A percentile compares a stretch with the other conserved stretches of the same genome.
Evolutionary conservation across 2,329 filamentous ascomycete genomes (phyloP).

Genomic region (Neurospora sp.): DNA sequence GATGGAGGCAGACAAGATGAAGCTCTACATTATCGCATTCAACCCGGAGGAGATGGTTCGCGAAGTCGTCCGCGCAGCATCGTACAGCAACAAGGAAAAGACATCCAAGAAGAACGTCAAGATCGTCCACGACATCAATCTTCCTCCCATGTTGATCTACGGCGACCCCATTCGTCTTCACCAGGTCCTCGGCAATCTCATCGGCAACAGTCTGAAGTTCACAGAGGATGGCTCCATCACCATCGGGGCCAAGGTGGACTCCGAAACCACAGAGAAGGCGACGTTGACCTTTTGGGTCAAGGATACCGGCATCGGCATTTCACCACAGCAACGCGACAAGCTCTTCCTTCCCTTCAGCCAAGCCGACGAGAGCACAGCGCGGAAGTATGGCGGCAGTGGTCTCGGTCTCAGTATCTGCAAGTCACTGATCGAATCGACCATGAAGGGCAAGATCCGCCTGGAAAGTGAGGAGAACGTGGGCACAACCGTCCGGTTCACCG

Average conservation of each 20-base stretch:
- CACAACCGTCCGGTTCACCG: slow-evolving; percentile 66
- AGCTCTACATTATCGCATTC: slow-evolving; percentile 63
- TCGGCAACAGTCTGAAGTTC: slow-evolving; percentile 91
- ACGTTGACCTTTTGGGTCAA: slow-evolving; percentile 76
- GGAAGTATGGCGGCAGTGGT: slow-evolving; percentile 86
- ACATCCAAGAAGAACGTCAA: slow-evolving; percentile 51
- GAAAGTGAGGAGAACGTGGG: slow-evolving; percentile 65
- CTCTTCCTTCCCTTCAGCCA: slow-evolving; percentile 90
- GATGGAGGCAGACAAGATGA: slow-evolving; percentile 80
- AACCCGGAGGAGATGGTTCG: slow-evolving; percentile 58
- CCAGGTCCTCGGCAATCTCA: slow-evolving; percentile 68
- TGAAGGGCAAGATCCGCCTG: slow-evolving; percentile 75
- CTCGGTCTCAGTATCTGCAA: slow-evolving; percentile 91
- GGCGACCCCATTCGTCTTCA: slow-evolving; percentile 58
- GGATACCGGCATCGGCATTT: slow-evolving; percentile 88
- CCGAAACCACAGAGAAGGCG: slow-evolving; percentile 59
- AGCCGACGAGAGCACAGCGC: slow-evolving; percentile 79
- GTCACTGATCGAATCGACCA: slow-evolving; percentile 83
- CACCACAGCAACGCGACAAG: slow-evolving; percentile 69
- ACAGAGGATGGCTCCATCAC: slow-evolving; percentile 80
- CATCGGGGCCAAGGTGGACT: slow-evolving; percentile 64
- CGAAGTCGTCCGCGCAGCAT: slow-evolving; percentile 55
- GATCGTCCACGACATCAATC: slow-evolving; percentile 59
- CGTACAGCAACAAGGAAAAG: slow-evolving; percentile 56
- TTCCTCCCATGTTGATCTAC: slow-evolving; percentile 63